Evolutionary conservation across 75 land plant genomes (phyloP).

Genomic region (Chamaecyparis obtusa): DNA sequence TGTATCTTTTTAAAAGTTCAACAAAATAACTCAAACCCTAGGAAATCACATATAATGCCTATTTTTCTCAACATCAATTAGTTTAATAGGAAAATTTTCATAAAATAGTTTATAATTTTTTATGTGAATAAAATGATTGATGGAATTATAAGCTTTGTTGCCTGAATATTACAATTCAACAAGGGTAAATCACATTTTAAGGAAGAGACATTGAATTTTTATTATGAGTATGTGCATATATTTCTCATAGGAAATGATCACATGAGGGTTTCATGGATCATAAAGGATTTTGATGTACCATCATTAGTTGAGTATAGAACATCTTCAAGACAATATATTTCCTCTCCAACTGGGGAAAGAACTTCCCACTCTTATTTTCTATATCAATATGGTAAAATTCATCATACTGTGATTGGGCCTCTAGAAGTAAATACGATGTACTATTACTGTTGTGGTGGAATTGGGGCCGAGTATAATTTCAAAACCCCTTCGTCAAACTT

Average conservation of each 20-base stretch:
- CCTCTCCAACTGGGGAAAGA: constrained; percentile 29
- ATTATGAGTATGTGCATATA: constrained; percentile 33
- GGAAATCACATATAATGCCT: too few relatives aligned
- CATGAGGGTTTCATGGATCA: constrained; percentile 41
- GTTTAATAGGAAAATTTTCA: too few relatives aligned
- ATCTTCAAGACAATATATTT: constrained; percentile 27
- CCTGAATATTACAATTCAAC: too few relatives aligned
- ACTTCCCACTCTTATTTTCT: constrained; percentile 19
- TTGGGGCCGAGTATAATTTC: constrained; percentile 11
- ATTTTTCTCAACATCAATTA: too few relatives aligned
- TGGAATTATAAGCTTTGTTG: too few relatives aligned
- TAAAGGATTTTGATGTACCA: constrained; percentile 15
- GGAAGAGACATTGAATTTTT: background rate
- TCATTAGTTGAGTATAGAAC: constrained; percentile 69
- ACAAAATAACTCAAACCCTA: too few relatives aligned
- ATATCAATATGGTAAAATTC: constrained; percentile 36
- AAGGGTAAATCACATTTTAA: too few relatives aligned
- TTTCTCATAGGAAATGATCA: constrained; percentile 32
- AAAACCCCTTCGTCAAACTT: constrained; percentile 31
- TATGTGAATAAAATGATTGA: background rate
- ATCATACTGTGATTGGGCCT: constrained; percentile 40
- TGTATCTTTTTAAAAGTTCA: too few relatives aligned
- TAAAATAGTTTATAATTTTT: too few relatives aligned
- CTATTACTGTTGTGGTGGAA: constrained; percentile 44
- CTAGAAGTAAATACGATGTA: constrained; percentile 29